Percentiles rank a stretch among this genome's conserved stretches.
Evolutionary conservation across 2,329 filamentous ascomycete genomes (phyloP).

Genomic region (Fusarium subtropicale): DNA sequence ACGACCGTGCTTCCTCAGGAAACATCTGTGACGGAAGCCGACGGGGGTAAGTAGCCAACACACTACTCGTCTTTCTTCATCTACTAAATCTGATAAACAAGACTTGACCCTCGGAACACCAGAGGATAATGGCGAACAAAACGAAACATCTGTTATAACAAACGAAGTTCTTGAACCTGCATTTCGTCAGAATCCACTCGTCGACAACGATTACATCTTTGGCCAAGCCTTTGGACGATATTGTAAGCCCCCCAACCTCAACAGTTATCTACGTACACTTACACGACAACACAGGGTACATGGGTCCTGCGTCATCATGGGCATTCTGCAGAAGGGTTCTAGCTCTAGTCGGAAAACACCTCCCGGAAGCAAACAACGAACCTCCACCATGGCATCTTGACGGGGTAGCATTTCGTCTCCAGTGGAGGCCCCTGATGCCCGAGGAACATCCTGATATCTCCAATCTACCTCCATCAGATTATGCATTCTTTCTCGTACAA

Average conservation of each 20-base stretch:
- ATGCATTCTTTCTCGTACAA: constrained; percentile 42
- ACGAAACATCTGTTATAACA: background rate
- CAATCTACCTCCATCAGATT: constrained; percentile 38
- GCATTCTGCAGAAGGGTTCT: constrained; percentile 44
- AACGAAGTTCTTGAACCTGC: constrained; percentile 39
- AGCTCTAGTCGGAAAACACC: constrained; percentile 42
- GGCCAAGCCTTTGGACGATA: constrained; percentile 39
- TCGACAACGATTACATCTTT: constrained; percentile 45
- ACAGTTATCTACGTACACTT: background rate
- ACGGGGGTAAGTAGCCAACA: constrained; percentile 8
- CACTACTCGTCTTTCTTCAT: accelerated
- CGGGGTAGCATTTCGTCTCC: constrained; percentile 43
- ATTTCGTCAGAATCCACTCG: constrained; percentile 43
- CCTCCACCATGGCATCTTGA: constrained; percentile 45
- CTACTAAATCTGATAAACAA: background rate
- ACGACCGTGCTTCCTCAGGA: constrained; percentile 3
- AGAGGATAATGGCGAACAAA: constrained; percentile 1
- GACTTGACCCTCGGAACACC: constrained; percentile 23
- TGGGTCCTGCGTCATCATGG: constrained; percentile 46
- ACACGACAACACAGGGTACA: constrained; percentile 34
- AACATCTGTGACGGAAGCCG: background rate
- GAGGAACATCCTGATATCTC: constrained; percentile 42
- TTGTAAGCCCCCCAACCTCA: background rate
- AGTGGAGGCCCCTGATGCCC: constrained; percentile 35
- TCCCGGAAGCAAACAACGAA: constrained; percentile 40